Conservation (phyloP, 1,284 basidiomycete species). For the Bjerkandera adusta region DNA sequence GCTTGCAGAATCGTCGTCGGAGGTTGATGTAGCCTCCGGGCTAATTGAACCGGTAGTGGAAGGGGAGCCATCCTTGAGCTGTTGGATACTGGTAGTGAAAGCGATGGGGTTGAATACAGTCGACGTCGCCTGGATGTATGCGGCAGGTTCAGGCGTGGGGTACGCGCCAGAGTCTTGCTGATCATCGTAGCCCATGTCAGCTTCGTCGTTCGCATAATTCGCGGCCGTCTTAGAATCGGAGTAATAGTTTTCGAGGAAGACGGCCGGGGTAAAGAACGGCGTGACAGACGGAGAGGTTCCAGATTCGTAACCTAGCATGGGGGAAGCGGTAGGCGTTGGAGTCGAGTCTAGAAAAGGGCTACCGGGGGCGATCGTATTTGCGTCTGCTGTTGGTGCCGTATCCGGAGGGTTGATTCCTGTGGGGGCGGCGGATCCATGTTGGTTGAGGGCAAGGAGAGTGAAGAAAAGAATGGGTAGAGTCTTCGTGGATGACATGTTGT, state of each 20-base stretch:
- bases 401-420: slow-evolving; percentile 4
- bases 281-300: slow-evolving; percentile 2
- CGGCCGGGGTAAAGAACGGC: slow-evolving; percentile 14
- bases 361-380: neutral
- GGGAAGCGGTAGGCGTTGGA: neutral
- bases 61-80: no score
- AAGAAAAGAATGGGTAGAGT: slow-evolving; percentile 15
- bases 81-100: no score
- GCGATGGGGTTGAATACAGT: no score
- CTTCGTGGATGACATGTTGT: slow-evolving; percentile 12
- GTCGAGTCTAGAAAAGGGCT: neutral
- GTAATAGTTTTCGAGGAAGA: slow-evolving; percentile 13
- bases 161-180: no score
- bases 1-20: no score
- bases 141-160: no score
- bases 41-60: no score
- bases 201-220: no score
- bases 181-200: no score
- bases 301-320: neutral
- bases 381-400: neutral
- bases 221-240: no score
- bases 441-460: slow-evolving; percentile 8
- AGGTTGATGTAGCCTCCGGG: no score
- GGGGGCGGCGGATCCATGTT: slow-evolving; percentile 6
- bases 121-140: no score